Conservation (phyloP, 1,284 basidiomycete species). For the Trichosporon sp. region DNA sequence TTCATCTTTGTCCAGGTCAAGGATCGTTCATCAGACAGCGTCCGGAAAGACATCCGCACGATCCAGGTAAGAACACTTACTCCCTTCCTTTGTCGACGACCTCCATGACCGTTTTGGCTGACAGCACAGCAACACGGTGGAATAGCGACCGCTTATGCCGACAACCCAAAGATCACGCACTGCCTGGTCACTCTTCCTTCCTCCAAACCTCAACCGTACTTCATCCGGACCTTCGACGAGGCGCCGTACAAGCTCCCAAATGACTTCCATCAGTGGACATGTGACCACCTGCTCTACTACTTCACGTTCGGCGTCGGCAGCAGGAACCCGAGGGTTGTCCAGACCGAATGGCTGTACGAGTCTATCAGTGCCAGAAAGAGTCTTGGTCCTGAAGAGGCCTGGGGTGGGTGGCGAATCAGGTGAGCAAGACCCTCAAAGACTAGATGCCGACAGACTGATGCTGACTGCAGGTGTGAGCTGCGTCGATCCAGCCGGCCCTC, state of each 20-base stretch:
- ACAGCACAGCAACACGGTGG: conserved; percentile 10
- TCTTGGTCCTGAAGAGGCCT: neutral
- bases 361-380: neutral
- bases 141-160: neutral
- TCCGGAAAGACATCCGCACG: neutral
- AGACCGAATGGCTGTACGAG: conserved; percentile 19
- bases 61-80: conserved; percentile 14
- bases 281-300: conserved; percentile 17
- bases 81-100: neutral
- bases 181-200: conserved; percentile 10
- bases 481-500: neutral
- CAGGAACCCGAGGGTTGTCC: neutral
- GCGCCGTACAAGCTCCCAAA: neutral
- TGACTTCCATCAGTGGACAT: neutral
- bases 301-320: neutral
- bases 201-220: neutral
- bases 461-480: neutral
- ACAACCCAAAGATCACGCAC: conserved; percentile 19
- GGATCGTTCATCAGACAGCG: neutral
- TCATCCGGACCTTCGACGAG: neutral
- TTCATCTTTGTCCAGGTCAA: conserved; percentile 82
- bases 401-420: conserved; percentile 21
- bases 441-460: neutral
- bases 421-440: neutral
- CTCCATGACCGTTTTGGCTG: neutral